Conservation (phyloP, 208 protist species). For the Acanthamoeba quina region DNA sequence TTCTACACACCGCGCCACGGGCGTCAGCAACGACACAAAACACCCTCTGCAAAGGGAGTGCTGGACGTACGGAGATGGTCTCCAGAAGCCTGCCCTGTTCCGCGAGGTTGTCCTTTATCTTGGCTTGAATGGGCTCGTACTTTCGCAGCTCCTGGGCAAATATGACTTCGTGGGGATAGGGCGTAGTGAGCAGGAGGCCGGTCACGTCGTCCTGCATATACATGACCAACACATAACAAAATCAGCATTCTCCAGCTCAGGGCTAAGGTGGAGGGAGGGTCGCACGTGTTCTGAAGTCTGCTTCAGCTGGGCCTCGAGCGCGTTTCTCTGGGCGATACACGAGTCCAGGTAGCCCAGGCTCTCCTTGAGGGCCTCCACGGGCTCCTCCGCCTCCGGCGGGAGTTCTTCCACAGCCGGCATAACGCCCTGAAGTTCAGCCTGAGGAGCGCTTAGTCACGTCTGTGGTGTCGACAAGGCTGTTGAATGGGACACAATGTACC, state of each 20-base stretch:
- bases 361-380: conserved; percentile 20
- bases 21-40: neutral
- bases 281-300: neutral
- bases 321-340: conserved; percentile 17
- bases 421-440: neutral
- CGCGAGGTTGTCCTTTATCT: neutral
- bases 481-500: neutral
- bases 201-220: conserved; percentile 16
- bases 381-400: neutral
- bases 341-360: conserved; percentile 40
- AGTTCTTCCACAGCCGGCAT: conserved; percentile 32
- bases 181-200: neutral
- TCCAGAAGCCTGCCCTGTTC: conserved; percentile 14
- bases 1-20: neutral
- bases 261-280: neutral
- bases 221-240: neutral
- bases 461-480: neutral
- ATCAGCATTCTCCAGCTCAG: neutral
- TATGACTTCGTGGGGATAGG: conserved; percentile 24
- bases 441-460: neutral
- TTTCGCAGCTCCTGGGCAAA: conserved; percentile 48
- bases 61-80: neutral
- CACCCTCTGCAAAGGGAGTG: no score
- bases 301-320: conserved; percentile 37
- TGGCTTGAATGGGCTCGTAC: neutral